Evolutionary conservation across 2,329 filamentous ascomycete species (phyloP).

Genomic region (Claviceps spartinae): DNA sequence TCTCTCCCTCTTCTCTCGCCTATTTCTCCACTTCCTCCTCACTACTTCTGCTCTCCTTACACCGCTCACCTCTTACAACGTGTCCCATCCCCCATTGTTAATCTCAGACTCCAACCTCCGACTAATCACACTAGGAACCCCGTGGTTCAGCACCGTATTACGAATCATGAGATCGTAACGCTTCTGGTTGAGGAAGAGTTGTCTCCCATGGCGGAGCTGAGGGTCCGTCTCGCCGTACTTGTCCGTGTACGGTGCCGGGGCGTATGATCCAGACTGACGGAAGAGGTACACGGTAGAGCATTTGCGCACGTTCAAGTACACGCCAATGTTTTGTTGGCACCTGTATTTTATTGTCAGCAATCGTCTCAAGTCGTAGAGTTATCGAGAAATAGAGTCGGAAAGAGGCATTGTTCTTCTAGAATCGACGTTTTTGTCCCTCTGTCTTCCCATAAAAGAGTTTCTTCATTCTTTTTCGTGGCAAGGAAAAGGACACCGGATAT

Average conservation of each 20-base stretch:
- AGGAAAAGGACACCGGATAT: background rate
- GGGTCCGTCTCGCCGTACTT: conserved; percentile 90
- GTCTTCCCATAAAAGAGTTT: no score
- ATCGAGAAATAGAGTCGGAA: background rate
- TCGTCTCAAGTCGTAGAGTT: background rate
- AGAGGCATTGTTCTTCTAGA: background rate
- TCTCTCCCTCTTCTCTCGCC: background rate
- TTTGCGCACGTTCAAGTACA: conserved; percentile 94
- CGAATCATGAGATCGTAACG: conserved; percentile 81
- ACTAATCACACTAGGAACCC: conserved; percentile 78
- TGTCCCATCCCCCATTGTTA: conserved; percentile 97
- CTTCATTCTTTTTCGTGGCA: background rate
- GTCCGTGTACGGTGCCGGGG: conserved; percentile 84
- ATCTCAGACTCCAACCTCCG: conserved; percentile 87
- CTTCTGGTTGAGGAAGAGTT: conserved; percentile 85
- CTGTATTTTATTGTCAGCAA: conserved; percentile 27
- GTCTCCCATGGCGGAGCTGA: conserved; percentile 75
- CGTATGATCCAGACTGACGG: conserved; percentile 68
- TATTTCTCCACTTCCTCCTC: background rate
- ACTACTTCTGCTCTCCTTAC: background rate
- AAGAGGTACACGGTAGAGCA: conserved; percentile 85
- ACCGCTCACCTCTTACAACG: conserved; percentile 19
- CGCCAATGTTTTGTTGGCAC: conserved; percentile 78
- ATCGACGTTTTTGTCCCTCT: background rate
- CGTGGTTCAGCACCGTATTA: conserved; percentile 74